A percentile compares a stretch with the other conserved stretches of the same genome.
phyloP scores from a whole-genome alignment of 2,329 filamentous ascomycete species.

The Neofusicoccum umdonicola region DNA sequence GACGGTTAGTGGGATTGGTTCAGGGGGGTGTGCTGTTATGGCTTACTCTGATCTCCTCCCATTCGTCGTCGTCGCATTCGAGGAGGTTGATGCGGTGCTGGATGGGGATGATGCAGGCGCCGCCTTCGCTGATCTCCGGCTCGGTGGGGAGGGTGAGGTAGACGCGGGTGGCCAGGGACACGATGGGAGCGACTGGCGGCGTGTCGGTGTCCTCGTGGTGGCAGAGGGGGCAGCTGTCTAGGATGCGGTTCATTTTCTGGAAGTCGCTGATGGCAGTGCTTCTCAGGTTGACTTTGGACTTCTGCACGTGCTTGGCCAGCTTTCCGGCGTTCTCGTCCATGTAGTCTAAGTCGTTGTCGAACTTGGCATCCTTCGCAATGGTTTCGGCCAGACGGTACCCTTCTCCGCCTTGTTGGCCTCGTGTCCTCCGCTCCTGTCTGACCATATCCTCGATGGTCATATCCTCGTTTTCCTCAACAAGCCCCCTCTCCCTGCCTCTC shows the following conservation, averaged over 20 bases:
- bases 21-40: background rate
- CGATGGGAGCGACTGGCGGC: constrained; percentile 75
- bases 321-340: constrained; percentile 95
- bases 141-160: constrained; percentile 87
- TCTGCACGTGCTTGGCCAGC: constrained; percentile 81
- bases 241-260: constrained; percentile 80
- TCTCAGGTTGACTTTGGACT: constrained; percentile 82
- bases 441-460: constrained; percentile 98
- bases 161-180: constrained; percentile 81
- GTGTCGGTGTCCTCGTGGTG: constrained; percentile 81
- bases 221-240: constrained; percentile 87
- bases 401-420: constrained; percentile 74
- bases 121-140: constrained; percentile 79
- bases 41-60: constrained; percentile 80
- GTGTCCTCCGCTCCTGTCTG: constrained; percentile 84
- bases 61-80: constrained; percentile 98
- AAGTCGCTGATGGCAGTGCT: constrained; percentile 85
- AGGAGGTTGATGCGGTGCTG: constrained; percentile 84
- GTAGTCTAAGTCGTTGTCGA: constrained; percentile 90
- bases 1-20: background rate
- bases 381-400: constrained; percentile 81
- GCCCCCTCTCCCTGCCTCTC: constrained; percentile 77
- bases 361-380: constrained; percentile 90
- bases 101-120: constrained; percentile 84
- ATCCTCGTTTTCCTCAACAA: constrained; percentile 86